phyloP scores from a whole-genome alignment of 805 yeast species.

The Wickerhamiella alocasiicola region DNA sequence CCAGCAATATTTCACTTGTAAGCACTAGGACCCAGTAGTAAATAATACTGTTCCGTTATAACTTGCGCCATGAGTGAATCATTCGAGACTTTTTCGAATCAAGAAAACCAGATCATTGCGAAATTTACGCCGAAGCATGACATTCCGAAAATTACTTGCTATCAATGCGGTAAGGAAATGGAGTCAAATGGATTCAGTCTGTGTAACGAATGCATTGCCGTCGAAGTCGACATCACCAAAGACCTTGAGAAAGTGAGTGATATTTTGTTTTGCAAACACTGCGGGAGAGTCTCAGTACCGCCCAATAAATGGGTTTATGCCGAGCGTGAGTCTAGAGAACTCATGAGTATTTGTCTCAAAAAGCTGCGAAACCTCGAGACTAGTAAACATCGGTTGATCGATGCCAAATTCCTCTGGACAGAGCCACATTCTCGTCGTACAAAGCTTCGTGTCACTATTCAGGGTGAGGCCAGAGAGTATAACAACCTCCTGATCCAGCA shows the following conservation, averaged over 20 bases:
- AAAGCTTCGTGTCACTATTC: constrained; percentile 75
- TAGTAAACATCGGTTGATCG: constrained; percentile 67
- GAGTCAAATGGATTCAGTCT: constrained; percentile 87
- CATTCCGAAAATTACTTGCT: constrained; percentile 78
- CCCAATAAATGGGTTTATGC: constrained; percentile 87
- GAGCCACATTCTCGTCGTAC: constrained; percentile 92
- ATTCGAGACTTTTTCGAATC: constrained; percentile 1
- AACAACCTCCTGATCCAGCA: constrained; percentile 76
- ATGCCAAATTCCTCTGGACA: constrained; percentile 95
- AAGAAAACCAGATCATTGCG: constrained; percentile 15
- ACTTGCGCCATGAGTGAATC: constrained; percentile 1
- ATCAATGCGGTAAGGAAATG: constrained; percentile 94
- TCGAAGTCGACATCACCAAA: constrained; percentile 81
- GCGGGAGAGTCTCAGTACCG: constrained; percentile 86
- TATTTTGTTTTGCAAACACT: constrained; percentile 85
- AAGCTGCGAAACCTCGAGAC: constrained; percentile 66
- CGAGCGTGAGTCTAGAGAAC: constrained; percentile 76
- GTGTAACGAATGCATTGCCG: constrained; percentile 90
- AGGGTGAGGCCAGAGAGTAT: constrained; percentile 64
- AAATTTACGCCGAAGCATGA: constrained; percentile 27
- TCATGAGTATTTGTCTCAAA: constrained; percentile 74
- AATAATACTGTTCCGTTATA: too few species aligned
- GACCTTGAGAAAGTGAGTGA: constrained; percentile 78
- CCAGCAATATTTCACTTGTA: too few species aligned
- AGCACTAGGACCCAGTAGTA: too few species aligned